phyloP scores from a whole-genome alignment of 352 stramenopile genomes.

The Phytophthora syringae region DNA sequence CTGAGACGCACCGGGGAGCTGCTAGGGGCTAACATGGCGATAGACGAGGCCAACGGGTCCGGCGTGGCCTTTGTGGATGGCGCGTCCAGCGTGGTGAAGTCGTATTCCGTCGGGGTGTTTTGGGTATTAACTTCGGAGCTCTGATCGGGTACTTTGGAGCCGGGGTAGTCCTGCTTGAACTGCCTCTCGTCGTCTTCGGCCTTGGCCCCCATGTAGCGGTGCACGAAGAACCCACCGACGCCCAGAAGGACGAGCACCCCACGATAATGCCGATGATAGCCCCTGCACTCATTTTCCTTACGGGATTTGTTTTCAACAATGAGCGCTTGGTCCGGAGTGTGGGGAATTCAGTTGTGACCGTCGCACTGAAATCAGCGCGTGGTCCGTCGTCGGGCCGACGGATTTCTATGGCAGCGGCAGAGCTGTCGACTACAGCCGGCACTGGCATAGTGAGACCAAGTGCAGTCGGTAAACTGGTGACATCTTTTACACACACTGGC shows the following conservation, averaged over 20 bases:
- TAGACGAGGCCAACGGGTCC: slow-evolving; percentile 36
- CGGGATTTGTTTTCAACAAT: slow-evolving; percentile 3
- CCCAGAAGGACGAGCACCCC: slow-evolving; percentile 44
- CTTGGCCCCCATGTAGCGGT: slow-evolving; percentile 36
- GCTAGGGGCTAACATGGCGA: slow-evolving; percentile 38
- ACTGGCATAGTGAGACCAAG: slow-evolving; percentile 22
- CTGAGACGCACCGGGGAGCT: slow-evolving; percentile 29
- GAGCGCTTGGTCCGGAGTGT: slow-evolving; percentile 13
- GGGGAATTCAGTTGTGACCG: slow-evolving; percentile 30
- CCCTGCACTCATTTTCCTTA: slow-evolving; percentile 47
- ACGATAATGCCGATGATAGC: slow-evolving; percentile 52
- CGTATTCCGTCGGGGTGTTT: slow-evolving; percentile 38
- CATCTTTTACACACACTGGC: slow-evolving; percentile 11
- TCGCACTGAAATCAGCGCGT: slow-evolving; percentile 30
- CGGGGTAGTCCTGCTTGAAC: slow-evolving; percentile 42
- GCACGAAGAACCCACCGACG: slow-evolving; percentile 46
- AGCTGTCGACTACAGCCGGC: slow-evolving; percentile 11
- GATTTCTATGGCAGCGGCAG: slow-evolving; percentile 25
- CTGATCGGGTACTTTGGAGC: slow-evolving; percentile 31
- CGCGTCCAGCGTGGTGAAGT: slow-evolving; percentile 43
- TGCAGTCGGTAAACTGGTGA: slow-evolving; percentile 10
- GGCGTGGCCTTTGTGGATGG: slow-evolving; percentile 31
- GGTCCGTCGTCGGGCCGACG: slow-evolving; percentile 25
- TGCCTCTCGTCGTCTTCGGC: slow-evolving; percentile 45
- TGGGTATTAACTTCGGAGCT: slow-evolving; percentile 31